Evolutionary conservation across 306 rosid species (phyloP), one percentile per base, ranked within the genome.

Genomic region (Sicyos edulis): DNA sequence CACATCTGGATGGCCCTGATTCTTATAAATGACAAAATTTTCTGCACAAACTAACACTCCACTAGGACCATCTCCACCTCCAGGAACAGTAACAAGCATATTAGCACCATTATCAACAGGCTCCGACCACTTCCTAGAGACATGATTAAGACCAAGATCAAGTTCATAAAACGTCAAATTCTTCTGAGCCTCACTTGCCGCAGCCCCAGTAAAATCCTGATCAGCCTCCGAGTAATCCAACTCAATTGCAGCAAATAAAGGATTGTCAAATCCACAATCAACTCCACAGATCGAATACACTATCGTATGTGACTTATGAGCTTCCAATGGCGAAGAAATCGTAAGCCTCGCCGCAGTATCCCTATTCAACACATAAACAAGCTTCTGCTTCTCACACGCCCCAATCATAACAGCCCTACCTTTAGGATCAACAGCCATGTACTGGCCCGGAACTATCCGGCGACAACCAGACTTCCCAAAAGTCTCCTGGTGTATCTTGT

Each of bases 391-490:
- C 79, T 91, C 99, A 69, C 95, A 91, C 7, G 99, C 97, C 51
- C 99, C 99, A 66, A 91, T 78, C 97, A 93, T 91, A 56, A 86
- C 96, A 14, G 99, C 99, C 78, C 99, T 82, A 47, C 99, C 99
- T 76, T 91, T 91, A 56, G 96, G 99, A 78, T 93, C 99, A 55
- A 88, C 71, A 40, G 97, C 96, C 69, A 93, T 78, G 75, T 86
- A 91, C 78, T 93, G 96, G 9, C 99, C 99, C 14, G 97, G 97
- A 56, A 93, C 97, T 0, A 90, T 93, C 58, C 97, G 44, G 7
- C 98, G 96, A 80, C 91, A 87, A 67, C 97, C 99, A 0, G 97
- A 91, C 80, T 91, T 93, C 9, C 96, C 99, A 53, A 93, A 93
- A 15, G 97, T 93, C 74, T 93, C 99, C 40, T 93, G 99, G 77